Conservation (phyloP, 164 flowering plant species). For the Buxus sempervirens region DNA sequence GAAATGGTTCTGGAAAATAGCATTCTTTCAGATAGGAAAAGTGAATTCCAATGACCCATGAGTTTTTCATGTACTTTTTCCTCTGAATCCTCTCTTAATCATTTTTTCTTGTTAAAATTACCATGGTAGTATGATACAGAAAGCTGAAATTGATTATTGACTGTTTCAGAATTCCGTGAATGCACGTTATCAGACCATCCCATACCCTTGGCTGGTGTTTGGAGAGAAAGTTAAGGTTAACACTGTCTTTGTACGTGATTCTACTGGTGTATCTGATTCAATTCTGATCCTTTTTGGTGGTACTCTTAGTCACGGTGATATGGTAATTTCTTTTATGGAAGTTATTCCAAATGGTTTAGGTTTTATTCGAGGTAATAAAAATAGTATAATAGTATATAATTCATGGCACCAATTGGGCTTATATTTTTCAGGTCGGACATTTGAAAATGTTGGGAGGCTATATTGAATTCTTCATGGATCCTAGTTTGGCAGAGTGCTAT, state of each 20-base stretch:
- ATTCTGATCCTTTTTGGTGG: conserved; percentile 93
- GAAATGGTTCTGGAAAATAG: too few species aligned
- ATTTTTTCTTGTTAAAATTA: not conserved
- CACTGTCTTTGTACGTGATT: conserved; percentile 88
- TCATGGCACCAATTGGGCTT: conserved; percentile 3
- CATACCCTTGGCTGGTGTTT: conserved; percentile 94
- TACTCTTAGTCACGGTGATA: conserved; percentile 49
- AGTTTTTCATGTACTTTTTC: not conserved
- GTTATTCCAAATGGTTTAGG: conserved; percentile 4
- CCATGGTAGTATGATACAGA: not conserved
- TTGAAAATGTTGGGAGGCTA: conserved; percentile 89
- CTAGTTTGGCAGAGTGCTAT: conserved; percentile 76
- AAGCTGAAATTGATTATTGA: not conserved
- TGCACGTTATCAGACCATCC: conserved; percentile 90
- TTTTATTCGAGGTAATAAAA: not conserved
- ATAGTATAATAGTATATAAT: not conserved
- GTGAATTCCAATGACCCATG: not conserved
- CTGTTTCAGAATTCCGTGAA: conserved; percentile 88
- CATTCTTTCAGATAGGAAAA: too few species aligned
- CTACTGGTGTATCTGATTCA: conserved; percentile 95
- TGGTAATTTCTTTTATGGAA: conserved; percentile 39
- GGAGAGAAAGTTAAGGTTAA: conserved; percentile 97
- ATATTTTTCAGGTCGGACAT: conserved; percentile 68
- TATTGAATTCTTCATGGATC: conserved; percentile 91
- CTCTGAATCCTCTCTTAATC: not conserved